Evolutionary conservation across 2,329 filamentous ascomycete species (phyloP).

Genomic region (Penicillium expansum): DNA sequence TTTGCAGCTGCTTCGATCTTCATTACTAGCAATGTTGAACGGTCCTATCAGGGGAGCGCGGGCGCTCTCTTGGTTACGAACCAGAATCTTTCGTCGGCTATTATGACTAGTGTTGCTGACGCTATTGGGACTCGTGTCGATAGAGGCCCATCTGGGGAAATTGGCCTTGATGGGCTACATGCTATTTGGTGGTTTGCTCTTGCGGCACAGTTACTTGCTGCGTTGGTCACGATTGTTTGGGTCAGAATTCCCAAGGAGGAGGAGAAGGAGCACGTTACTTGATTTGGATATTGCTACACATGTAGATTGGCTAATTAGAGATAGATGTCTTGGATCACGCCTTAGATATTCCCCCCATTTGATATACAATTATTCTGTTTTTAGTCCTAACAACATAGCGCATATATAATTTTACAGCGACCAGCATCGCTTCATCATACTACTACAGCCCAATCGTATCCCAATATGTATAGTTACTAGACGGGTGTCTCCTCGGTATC

Average conservation of each 20-base stretch:
- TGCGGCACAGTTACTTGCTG: conserved; percentile 34
- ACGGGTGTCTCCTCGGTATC: too few relatives aligned
- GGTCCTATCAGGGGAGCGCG: conserved; percentile 49
- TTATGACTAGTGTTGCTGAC: conserved; percentile 39
- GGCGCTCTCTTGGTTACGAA: conserved; percentile 49
- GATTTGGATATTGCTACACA: background rate
- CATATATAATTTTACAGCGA: too few relatives aligned
- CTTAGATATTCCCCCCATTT: too few relatives aligned
- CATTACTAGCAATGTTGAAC: conserved; percentile 47
- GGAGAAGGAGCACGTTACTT: conserved; percentile 35
- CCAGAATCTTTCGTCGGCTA: conserved; percentile 47
- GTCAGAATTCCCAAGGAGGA: conserved; percentile 46
- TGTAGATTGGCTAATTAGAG: background rate
- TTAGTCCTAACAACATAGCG: too few relatives aligned
- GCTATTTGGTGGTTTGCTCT: conserved; percentile 45
- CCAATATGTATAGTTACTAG: too few relatives aligned
- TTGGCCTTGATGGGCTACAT: conserved; percentile 36
- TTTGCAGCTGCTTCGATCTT: conserved; percentile 52
- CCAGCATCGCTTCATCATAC: too few relatives aligned
- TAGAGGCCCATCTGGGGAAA: conserved; percentile 20
- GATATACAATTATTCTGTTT: too few relatives aligned
- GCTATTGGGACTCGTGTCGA: conserved; percentile 36
- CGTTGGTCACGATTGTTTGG: conserved; percentile 38
- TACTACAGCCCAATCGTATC: too few relatives aligned
- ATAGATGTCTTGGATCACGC: too few relatives aligned